Evolutionary conservation across 768 basidiomycete species (phyloP), one percentile per base, ranked within the genome.

Genomic region (Boletus subcaerulescens): DNA sequence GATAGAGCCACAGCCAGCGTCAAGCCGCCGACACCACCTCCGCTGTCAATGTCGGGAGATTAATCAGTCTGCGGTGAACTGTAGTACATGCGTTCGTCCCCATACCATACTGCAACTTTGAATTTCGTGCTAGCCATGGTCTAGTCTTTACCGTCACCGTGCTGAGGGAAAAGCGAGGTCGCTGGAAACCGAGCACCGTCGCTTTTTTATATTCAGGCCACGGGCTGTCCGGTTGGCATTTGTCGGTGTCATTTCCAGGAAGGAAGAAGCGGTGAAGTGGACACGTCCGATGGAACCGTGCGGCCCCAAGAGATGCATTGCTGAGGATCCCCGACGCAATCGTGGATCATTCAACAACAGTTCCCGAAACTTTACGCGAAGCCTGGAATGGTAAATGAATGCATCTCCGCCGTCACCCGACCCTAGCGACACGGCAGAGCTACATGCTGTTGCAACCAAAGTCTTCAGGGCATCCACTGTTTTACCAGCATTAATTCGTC

Each of bases 11-110:
- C 64, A 4, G 74, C 75, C n/a, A 74, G 63, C 24, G 69, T 71
- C 46, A 77, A 56, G 38, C 77, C 75, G 41, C 71, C 74, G 26
- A 77, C 68, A 5, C 76, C 77, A 2, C 75, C 76, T 17, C 76
- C 76, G 20, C 77, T 77, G 50, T n/a, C 18, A 10, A 13, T 20
- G 45, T 2, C 13, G 18, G 3, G 33, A 51, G 36, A 20, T 3
- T 3, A 6, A 48, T 48, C 43, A 52, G 31, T n/a, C 9, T 35
- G 1, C 31, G 22, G 36, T 22, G 29, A 48, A 45, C 0, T 0
- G 1, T 14, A 17, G 1, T 14, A 17, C 6, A 18, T 15, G 14
- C 4, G n/a, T 17, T 22, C 40, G 33, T 48, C 22, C 12, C 33
- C 57, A 35, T 57, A 67, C 66, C 66, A 67, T 52, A 69, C 67